Evolutionary conservation across 768 basidiomycete species (phyloP).

Genomic region (Chalciporus chontae): DNA sequence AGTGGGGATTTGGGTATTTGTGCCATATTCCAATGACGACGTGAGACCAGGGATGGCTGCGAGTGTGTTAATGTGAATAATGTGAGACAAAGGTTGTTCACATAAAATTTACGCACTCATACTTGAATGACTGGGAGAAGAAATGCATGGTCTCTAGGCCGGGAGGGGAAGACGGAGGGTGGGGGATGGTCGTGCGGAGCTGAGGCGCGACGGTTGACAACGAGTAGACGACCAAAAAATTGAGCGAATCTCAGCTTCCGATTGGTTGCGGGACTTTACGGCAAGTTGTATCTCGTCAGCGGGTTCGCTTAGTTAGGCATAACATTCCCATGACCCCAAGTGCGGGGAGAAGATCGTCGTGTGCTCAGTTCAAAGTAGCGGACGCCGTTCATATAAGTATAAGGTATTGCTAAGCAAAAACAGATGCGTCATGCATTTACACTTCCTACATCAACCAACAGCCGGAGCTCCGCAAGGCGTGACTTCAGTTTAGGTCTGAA

Average conservation of each 20-base stretch:
- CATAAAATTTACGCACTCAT: slow-evolving; percentile 58
- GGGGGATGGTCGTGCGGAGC: slow-evolving; percentile 19
- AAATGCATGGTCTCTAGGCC: slow-evolving; percentile 62
- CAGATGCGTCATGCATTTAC: not conserved
- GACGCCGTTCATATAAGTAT: not conserved
- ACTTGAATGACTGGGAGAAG: slow-evolving; percentile 80
- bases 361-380: not conserved
- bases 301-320: not conserved
- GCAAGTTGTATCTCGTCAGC: slow-evolving; percentile 5
- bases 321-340: slow-evolving; percentile 5
- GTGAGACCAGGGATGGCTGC: slow-evolving; percentile 85
- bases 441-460: slow-evolving; percentile 29
- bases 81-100: not conserved
- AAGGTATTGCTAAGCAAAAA: not conserved
- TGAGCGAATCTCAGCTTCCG: slow-evolving; percentile 16
- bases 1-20: slow-evolving; percentile 94
- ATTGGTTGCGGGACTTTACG: slow-evolving; percentile 26
- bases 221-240: slow-evolving; percentile 11
- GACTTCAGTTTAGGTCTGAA: slow-evolving; percentile 77
- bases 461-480: slow-evolving; percentile 64
- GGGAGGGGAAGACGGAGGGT: slow-evolving; percentile 19
- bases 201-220: slow-evolving; percentile 15
- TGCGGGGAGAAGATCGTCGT: not conserved
- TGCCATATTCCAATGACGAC: slow-evolving; percentile 92
- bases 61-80: slow-evolving; percentile 10